Evolutionary conservation across 1,284 basidiomycete species (phyloP).

Genomic region (Porogramme epimiltina): DNA sequence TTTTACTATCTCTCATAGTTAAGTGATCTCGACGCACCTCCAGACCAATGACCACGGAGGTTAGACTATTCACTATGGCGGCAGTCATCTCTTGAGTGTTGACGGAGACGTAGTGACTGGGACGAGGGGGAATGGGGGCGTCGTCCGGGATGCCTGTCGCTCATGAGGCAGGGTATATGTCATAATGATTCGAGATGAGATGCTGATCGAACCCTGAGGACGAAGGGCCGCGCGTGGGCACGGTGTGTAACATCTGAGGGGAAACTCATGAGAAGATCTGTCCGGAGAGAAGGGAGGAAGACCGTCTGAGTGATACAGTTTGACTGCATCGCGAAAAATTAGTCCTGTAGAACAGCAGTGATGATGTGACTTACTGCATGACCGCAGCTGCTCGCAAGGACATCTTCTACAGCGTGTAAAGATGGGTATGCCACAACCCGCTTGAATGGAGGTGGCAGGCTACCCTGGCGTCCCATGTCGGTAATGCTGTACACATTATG

Average conservation of each 20-base stretch:
- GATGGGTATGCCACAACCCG: too few species aligned
- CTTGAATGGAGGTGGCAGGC: too few species aligned
- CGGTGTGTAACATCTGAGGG: neutral
- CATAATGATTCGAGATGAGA: neutral
- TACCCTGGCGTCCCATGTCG: too few species aligned
- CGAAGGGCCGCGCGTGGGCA: too few species aligned
- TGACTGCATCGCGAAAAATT: neutral
- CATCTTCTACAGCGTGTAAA: too few species aligned
- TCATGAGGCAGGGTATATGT: neutral
- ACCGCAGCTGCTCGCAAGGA: too few species aligned
- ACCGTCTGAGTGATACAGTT: slow-evolving; percentile 14
- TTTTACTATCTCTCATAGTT: neutral
- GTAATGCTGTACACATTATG: too few species aligned
- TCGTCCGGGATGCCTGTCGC: neutral
- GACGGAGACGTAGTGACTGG: too few species aligned
- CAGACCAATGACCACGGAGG: slow-evolving; percentile 22
- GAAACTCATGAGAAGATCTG: slow-evolving; percentile 17
- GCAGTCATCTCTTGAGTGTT: neutral
- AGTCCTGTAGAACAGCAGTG: too few species aligned
- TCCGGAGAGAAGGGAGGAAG: slow-evolving; percentile 13
- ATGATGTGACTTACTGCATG: too few species aligned
- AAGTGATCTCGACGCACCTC: slow-evolving; percentile 17
- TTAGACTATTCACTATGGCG: slow-evolving; percentile 1
- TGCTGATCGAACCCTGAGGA: neutral
- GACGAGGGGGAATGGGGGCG: neutral